Evolutionary conservation across 2,329 filamentous ascomycete genomes (phyloP).

Genomic region (Mariannaea elegans): DNA sequence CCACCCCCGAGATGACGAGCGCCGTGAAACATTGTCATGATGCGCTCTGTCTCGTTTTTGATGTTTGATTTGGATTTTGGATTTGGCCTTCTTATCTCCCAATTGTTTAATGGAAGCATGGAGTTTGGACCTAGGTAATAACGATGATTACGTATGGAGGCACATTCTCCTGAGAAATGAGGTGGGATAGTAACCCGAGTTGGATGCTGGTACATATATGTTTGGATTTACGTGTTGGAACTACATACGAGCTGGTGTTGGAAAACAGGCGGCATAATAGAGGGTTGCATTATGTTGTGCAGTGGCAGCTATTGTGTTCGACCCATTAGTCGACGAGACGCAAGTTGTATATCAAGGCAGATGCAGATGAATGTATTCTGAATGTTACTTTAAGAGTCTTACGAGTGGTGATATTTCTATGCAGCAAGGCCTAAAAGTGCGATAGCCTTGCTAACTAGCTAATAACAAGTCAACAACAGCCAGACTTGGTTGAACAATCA

Average conservation of each 20-base stretch:
- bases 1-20: conserved; percentile 33
- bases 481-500: too few species aligned
- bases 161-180: conserved; percentile 2
- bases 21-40: conserved; percentile 26
- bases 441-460: too few species aligned
- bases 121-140: conserved; percentile 35
- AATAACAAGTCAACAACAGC: too few species aligned
- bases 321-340: neutral
- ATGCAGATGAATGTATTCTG: too few species aligned
- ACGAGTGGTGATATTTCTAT: too few species aligned
- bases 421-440: too few species aligned
- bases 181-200: conserved; percentile 10
- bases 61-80: neutral
- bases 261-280: conserved; percentile 11
- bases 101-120: conserved; percentile 33
- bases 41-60: neutral
- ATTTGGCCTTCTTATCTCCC: neutral
- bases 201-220: neutral
- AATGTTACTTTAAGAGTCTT: too few species aligned
- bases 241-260: neutral
- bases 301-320: neutral
- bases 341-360: too few species aligned
- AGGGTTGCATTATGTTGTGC: neutral
- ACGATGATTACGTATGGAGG: conserved; percentile 18
- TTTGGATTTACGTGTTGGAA: conserved; percentile 3